Percentiles rank a stretch among this genome's conserved stretches.
Conservation (phyloP, 257 asterid genomes). For the Solanum pinnatisectum region DNA sequence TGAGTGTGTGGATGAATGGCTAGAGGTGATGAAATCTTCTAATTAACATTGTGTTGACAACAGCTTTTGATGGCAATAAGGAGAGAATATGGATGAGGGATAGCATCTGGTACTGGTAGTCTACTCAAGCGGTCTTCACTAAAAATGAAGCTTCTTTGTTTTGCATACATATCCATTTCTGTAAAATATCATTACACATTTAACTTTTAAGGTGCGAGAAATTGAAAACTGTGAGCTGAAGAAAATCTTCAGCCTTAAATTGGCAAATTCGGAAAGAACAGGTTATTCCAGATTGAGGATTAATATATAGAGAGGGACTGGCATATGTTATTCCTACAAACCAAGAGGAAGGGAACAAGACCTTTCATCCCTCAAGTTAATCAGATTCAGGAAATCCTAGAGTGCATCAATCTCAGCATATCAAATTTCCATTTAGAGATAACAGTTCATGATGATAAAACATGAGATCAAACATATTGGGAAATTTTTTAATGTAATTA, state of each 20-base stretch:
- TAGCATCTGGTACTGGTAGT: background rate
- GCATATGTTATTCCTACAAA: background rate
- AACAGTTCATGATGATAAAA: background rate
- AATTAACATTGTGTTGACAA: background rate
- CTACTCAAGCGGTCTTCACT: background rate
- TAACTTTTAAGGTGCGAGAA: background rate
- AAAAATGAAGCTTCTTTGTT: background rate
- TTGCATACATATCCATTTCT: background rate
- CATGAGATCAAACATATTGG: background rate
- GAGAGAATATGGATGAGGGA: background rate
- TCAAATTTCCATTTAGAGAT: background rate
- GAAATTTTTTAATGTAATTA: background rate
- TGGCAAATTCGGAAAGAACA: background rate
- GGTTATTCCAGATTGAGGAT: background rate
- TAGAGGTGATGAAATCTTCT: background rate
- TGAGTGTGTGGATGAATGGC: background rate
- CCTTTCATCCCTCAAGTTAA: background rate
- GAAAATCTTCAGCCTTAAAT: background rate
- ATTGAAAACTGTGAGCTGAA: background rate
- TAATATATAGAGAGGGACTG: background rate
- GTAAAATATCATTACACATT: background rate
- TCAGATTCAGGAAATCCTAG: background rate
- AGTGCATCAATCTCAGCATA: background rate
- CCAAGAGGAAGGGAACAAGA: background rate
- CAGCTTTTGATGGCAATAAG: background rate